Percentiles rank a stretch among this genome's conserved stretches.
These are phyloP conservation scores for Noccaea bulbosa DNA, from an alignment of 345 rosid genomes.

Conservation along the genomic window DNA sequence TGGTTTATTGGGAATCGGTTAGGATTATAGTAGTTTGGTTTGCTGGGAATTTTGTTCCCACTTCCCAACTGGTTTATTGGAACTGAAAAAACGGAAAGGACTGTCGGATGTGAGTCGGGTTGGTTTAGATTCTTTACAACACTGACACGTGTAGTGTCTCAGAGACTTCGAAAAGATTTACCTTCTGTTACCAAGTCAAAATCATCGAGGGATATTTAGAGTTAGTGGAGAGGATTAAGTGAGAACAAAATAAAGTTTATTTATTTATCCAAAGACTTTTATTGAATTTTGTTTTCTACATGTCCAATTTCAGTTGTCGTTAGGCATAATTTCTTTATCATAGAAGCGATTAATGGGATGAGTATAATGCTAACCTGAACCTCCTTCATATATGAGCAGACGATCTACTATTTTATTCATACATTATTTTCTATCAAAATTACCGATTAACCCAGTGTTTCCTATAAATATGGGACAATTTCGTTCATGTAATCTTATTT, in stretches of 20 bases:
- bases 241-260: slow-evolving; percentile 1
- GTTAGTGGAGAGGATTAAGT: slow-evolving; percentile 15
- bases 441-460: background rate
- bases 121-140: background rate
- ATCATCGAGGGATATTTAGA: background rate
- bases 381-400: background rate
- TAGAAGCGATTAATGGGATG: background rate
- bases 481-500: too few relatives aligned
- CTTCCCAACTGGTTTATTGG: too few relatives aligned
- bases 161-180: slow-evolving; percentile 21
- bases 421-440: background rate
- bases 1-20: too few relatives aligned
- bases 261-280: background rate
- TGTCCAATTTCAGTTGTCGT: background rate
- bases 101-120: too few relatives aligned
- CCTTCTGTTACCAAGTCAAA: slow-evolving; percentile 6
- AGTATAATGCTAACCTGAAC: background rate
- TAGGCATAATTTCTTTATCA: background rate
- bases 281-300: background rate
- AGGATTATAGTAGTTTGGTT: too few relatives aligned
- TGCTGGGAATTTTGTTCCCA: too few relatives aligned
- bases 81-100: too few relatives aligned
- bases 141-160: slow-evolving; percentile 23
- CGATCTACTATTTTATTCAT: background rate
- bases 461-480: background rate